Conservation (phyloP, 148 eudicot genomes). For the Polygonum maritimum region DNA sequence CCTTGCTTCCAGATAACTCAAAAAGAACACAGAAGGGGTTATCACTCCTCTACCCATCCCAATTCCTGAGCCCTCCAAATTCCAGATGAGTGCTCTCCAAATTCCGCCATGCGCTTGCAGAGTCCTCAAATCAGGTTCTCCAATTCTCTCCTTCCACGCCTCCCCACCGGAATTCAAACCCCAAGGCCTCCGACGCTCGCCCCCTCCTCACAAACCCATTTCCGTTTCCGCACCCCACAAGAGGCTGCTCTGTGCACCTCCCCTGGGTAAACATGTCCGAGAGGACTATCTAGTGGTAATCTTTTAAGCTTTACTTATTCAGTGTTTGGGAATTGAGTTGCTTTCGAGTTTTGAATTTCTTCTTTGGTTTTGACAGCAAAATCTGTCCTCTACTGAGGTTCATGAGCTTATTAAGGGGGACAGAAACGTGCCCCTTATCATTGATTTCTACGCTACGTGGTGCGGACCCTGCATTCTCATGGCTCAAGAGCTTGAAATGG, state of each 20-base stretch:
- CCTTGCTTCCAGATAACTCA: too few relatives aligned
- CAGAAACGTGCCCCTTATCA: conserved; percentile 66
- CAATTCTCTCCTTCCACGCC: neutral
- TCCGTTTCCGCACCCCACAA: conserved; percentile 24
- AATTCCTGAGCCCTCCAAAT: too few relatives aligned
- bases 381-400: conserved; percentile 61
- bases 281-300: conserved; percentile 91
- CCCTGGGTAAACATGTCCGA: conserved; percentile 54
- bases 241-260: conserved; percentile 50
- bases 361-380: conserved; percentile 50
- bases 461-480: conserved; percentile 95
- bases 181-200: neutral
- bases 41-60: neutral
- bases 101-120: conserved; percentile 3
- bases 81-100: conserved; percentile 8
- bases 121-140: neutral
- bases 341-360: neutral
- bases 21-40: too few relatives aligned
- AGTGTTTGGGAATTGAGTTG: neutral
- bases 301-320: neutral
- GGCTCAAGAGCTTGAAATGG: conserved; percentile 99
- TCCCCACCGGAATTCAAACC: neutral
- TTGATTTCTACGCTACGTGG: conserved; percentile 96
- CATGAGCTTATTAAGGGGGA: conserved; percentile 90
- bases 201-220: conserved; percentile 21